Evolutionary conservation across 257 asterid genomes (phyloP), one percentile per base, ranked within the genome.

Genomic region (Mentha longifolia): DNA sequence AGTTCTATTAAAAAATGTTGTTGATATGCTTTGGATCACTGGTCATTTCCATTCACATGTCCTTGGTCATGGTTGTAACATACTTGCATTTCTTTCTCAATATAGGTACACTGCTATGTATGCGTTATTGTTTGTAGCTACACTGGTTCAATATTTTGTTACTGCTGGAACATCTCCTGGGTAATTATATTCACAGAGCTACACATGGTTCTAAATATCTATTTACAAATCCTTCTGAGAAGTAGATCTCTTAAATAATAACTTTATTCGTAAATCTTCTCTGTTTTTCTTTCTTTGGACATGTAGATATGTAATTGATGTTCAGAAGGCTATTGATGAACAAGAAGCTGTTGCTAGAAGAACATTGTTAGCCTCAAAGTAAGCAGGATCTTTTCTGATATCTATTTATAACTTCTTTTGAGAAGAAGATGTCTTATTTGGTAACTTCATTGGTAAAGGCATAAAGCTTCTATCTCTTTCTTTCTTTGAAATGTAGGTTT

Each of bases 111-210:
- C 85, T 42, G 82, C 83, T 30, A 30, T 80, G 65, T 94, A 89
- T 82, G 81, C 76, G 45, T 63, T 78, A 50, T 73, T 95, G 74
- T 84, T 95, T 68, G 80, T 79, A 69, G 91, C 87, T 71, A 87
- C 99, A 31, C 85, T 95, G 81, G 82, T 78, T 79, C 99, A 90
- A 70, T 95, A 95, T 76, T 90, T 92, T 77, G 30, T 92, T 56
- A 88, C 99, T 68, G 83, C 97, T 69, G 85, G 86, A 77, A 79
- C 98, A 69, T 87, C 98, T 62, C 99, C 99, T 15, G 96, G 99
- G 98, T 92, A 92, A 74, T 74, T 66, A 52, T 69, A 56, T 74
- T 41, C 50, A 63, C 51, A 35, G 25, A 57, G n/a, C 80, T 73
- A 49, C 74, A 41, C 77, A 67, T 51, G 28, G 46, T 76, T 66